Percentiles rank a stretch among this genome's conserved stretches.
Conservation (phyloP, 805 yeast genomes). For the Starmerella scarabaei region DNA sequence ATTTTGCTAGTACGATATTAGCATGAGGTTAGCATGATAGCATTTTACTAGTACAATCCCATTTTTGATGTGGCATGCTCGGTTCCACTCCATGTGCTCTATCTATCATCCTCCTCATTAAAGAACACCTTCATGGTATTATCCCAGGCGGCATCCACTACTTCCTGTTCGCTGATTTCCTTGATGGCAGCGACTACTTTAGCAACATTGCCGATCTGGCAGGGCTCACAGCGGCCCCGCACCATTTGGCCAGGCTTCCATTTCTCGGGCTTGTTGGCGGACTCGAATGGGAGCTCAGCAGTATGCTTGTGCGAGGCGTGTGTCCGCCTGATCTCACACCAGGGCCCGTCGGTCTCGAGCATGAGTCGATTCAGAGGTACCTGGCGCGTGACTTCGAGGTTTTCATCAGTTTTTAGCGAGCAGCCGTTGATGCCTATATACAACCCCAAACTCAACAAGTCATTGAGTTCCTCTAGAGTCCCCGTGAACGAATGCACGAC, state of each 20-base stretch:
- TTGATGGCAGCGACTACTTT: conserved; percentile 46
- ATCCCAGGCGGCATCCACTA: conserved; percentile 39
- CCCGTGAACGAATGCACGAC: conserved; percentile 97
- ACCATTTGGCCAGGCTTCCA: conserved; percentile 38
- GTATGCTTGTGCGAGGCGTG: conserved; percentile 56
- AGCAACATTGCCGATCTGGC: conserved; percentile 69
- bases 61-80: too few species aligned
- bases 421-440: conserved; percentile 87
- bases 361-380: conserved; percentile 63
- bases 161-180: conserved; percentile 30
- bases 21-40: too few species aligned
- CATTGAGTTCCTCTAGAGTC: conserved; percentile 45
- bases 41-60: too few species aligned
- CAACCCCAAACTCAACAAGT: conserved; percentile 45
- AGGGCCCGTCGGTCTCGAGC: conserved; percentile 94
- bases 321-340: conserved; percentile 87
- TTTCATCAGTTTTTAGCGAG: conserved; percentile 67
- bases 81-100: too few species aligned
- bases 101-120: not conserved
- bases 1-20: too few species aligned
- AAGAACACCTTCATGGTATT: conserved; percentile 39
- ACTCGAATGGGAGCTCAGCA: conserved; percentile 40
- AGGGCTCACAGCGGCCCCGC: conserved; percentile 87
- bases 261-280: conserved; percentile 51
- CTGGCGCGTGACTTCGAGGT: conserved; percentile 46